These are phyloP conservation scores for Didymellaceae sp. DNA, from an alignment of 2,329 filamentous ascomycete genomes.

Conservation along the genomic window DNA sequence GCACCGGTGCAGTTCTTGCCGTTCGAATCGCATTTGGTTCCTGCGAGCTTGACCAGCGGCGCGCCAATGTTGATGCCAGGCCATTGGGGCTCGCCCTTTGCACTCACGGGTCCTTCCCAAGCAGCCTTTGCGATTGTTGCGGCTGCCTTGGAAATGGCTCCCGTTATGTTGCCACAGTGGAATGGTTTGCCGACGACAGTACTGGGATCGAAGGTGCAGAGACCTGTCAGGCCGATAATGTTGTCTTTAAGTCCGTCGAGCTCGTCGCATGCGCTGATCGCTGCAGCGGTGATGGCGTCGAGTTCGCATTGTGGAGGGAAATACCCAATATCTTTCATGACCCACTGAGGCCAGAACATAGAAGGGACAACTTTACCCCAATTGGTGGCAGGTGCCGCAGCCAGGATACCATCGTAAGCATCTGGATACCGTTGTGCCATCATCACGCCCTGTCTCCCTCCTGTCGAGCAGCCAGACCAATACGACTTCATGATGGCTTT, in stretches of 20 bases:
- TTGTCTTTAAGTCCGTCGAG: constrained; percentile 30
- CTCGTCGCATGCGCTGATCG: constrained; percentile 29
- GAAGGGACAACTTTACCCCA: constrained; percentile 19
- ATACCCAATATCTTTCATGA: constrained; percentile 24
- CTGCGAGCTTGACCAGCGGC: not conserved
- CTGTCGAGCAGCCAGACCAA: constrained; percentile 44
- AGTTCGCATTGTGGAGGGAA: constrained; percentile 30
- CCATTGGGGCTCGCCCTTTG: constrained; percentile 14
- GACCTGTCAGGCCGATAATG: constrained; percentile 26
- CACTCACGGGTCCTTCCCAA: constrained; percentile 20
- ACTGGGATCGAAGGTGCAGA: constrained; percentile 30
- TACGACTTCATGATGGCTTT: constrained; percentile 38
- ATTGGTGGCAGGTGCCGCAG: constrained; percentile 34
- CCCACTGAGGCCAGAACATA: constrained; percentile 23
- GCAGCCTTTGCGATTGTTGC: constrained; percentile 9
- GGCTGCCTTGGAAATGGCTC: constrained; percentile 1
- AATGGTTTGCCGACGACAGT: constrained; percentile 10
- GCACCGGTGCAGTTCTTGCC: constrained; percentile 9
- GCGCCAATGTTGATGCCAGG: constrained; percentile 4
- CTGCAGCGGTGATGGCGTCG: constrained; percentile 25
- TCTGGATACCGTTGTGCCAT: constrained; percentile 40
- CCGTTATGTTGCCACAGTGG: constrained; percentile 3
- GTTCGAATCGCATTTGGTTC: constrained; percentile 18
- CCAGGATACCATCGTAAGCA: constrained; percentile 39
- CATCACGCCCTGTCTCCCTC: constrained; percentile 41